Evolutionary conservation across 176 grass and related monocot genomes (phyloP), one percentile per base, ranked within the genome.

Genomic region (Eragrostis nindensis): DNA sequence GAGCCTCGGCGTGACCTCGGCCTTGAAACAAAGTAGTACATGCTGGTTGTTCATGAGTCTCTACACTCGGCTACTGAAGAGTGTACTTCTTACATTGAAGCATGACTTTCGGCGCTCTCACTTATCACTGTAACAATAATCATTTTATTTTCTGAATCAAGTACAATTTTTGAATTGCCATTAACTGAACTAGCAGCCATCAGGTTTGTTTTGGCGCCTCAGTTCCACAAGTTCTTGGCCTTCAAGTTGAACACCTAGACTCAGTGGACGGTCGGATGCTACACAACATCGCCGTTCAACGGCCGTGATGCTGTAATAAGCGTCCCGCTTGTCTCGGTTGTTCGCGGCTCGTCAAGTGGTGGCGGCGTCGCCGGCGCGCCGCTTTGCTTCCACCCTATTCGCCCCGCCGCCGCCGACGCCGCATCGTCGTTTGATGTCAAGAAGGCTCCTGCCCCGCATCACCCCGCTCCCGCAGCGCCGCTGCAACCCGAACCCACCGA

Each of bases 381-480:
- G 1, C 22, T 12, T n/a, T 43, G 6, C 41, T n/a, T 45, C 41
- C 21, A 42, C 68, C 25, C 46, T 9, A 5, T 39, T 74, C 72
- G 10, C 39, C 0, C 38, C 13, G 13, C 56, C 14, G 54, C 56
- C 19, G 41, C 54, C 17, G 8, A 49, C 21, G 11, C 46, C 39
- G 57, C 59, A 25, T 16, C 29, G 1, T 48, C 65, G 39, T 70
- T 86, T 64, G 24, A 90, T 90, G 84, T 75, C 75, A 65, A 83
- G 57, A 9, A 86, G 72, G 62, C 75, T 79, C 40, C 74, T 86
- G 73, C 60, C 83, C 47, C 83, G 80, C 41, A 76, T 90, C 68
- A 86, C 45, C 21, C 79, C 52, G 5, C 73, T 76, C 66, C 38
- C 3, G 15, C 72, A 1, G 63, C 63, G 38, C 68, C 77, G 17